Conservation (phyloP, 192 early-diverging fungal species). For the Coemansia sp. region DNA sequence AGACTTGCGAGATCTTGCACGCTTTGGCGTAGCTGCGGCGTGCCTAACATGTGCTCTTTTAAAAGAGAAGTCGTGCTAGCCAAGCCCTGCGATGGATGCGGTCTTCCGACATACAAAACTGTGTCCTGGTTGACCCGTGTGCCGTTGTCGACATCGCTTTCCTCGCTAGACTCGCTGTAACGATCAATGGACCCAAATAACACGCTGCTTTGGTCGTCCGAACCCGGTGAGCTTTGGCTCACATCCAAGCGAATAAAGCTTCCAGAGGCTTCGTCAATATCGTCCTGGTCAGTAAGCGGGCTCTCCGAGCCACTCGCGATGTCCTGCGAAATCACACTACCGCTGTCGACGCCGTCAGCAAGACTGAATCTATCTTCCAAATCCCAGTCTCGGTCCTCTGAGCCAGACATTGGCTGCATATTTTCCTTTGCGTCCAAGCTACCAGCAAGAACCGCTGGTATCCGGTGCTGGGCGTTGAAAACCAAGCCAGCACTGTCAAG, state of each 20-base stretch:
- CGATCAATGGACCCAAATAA: background rate
- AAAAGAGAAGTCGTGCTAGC: background rate
- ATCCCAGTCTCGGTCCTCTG: constrained; percentile 14
- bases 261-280: background rate
- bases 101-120: constrained; percentile 43
- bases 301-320: constrained; percentile 1
- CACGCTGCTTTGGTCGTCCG: background rate
- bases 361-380: constrained; percentile 16
- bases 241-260: background rate
- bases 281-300: background rate
- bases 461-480: background rate
- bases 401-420: background rate
- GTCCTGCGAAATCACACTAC: constrained; percentile 44
- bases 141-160: constrained; percentile 15
- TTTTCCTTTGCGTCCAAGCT: background rate
- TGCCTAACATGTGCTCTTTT: background rate
- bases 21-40: background rate
- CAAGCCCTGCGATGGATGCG: constrained; percentile 4
- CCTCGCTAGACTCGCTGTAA: constrained; percentile 2
- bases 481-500: constrained; percentile 1
- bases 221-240: background rate
- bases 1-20: background rate
- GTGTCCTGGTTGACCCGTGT: constrained; percentile 32
- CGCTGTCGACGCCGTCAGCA: constrained; percentile 7
- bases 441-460: background rate